A percentile compares a stretch with the other conserved stretches of the same genome.
Conservation (phyloP, 805 yeast genomes). For the Yamadazyma akitaensis region DNA sequence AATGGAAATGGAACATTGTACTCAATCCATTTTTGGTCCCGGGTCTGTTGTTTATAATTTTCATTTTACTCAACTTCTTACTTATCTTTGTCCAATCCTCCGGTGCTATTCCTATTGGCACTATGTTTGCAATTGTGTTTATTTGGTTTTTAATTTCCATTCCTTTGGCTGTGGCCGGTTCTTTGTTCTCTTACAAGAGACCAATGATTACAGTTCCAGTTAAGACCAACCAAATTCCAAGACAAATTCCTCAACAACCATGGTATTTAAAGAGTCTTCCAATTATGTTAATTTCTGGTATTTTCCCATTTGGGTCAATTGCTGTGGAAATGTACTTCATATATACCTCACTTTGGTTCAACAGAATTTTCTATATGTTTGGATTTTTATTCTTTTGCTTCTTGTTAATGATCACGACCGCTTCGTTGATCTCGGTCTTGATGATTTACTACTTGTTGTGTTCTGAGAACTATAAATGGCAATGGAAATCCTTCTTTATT, state of each 20-base stretch:
- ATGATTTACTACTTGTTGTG: slow-evolving; percentile 82
- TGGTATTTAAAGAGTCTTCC: slow-evolving; percentile 71
- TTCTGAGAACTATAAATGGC: slow-evolving; percentile 94
- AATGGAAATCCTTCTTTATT: slow-evolving; percentile 85
- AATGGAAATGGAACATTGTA: slow-evolving; percentile 82
- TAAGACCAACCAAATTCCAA: slow-evolving; percentile 89
- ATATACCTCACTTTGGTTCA: slow-evolving; percentile 88
- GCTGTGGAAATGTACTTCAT: slow-evolving; percentile 94
- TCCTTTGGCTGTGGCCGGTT: slow-evolving; percentile 83
- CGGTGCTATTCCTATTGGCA: slow-evolving; percentile 92
- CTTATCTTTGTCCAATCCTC: slow-evolving; percentile 76
- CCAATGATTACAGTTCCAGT: slow-evolving; percentile 67
- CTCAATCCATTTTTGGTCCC: slow-evolving; percentile 86
- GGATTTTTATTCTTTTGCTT: slow-evolving; percentile 92
- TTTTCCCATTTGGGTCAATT: slow-evolving; percentile 92
- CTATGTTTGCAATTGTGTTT: slow-evolving; percentile 73
- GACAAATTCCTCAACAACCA: slow-evolving; percentile 93
- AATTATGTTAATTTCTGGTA: slow-evolving; percentile 73
- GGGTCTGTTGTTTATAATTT: slow-evolving; percentile 60
- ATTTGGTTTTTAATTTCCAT: slow-evolving; percentile 86
- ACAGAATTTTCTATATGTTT: slow-evolving; percentile 93
- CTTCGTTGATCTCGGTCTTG: slow-evolving; percentile 74
- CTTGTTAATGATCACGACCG: slow-evolving; percentile 75
- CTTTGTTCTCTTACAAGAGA: slow-evolving; percentile 68
- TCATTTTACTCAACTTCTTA: slow-evolving; percentile 76